Evolutionary conservation across 768 basidiomycete genomes (phyloP).

Genomic region (Russula sp.): DNA sequence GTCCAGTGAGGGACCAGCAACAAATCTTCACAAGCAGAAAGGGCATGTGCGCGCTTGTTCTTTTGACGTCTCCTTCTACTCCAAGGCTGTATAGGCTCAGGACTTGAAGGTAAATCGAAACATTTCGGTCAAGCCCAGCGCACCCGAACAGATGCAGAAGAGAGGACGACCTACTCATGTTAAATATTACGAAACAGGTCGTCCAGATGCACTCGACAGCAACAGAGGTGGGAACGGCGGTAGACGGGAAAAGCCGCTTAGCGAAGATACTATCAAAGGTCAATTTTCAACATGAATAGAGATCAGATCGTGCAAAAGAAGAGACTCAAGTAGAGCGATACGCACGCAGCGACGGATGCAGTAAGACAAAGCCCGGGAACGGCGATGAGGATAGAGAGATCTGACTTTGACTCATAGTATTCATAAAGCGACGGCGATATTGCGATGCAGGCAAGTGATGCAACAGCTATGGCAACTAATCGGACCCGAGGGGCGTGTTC

Average conservation of each 20-base stretch:
- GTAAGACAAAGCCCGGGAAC: slow-evolving; percentile 24
- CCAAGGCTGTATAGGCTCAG: slow-evolving; percentile 25
- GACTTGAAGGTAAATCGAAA: slow-evolving; percentile 12
- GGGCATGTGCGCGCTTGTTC: neutral
- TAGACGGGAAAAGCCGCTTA: slow-evolving; percentile 21
- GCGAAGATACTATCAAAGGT: slow-evolving; percentile 13
- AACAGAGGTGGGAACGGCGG: slow-evolving; percentile 19
- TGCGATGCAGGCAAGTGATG: slow-evolving; percentile 19
- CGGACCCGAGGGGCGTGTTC: neutral
- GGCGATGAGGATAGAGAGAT: slow-evolving; percentile 25
- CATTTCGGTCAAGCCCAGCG: neutral
- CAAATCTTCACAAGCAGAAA: slow-evolving; percentile 25
- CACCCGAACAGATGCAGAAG: neutral
- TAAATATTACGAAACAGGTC: slow-evolving; percentile 26
- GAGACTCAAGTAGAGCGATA: neutral
- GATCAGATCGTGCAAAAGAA: slow-evolving; percentile 3
- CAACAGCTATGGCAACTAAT: slow-evolving; percentile 16
- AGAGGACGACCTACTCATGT: slow-evolving; percentile 20
- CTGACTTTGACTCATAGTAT: slow-evolving; percentile 23
- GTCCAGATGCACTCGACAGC: slow-evolving; percentile 31
- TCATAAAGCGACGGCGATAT: slow-evolving; percentile 20
- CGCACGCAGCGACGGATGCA: slow-evolving; percentile 10
- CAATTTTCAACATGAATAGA: neutral
- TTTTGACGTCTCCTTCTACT: slow-evolving; percentile 9
- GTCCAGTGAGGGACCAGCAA: slow-evolving; percentile 26